Evolutionary conservation across 192 early-diverging fungal species (phyloP).

Genomic region (Entomortierella parvispora): DNA sequence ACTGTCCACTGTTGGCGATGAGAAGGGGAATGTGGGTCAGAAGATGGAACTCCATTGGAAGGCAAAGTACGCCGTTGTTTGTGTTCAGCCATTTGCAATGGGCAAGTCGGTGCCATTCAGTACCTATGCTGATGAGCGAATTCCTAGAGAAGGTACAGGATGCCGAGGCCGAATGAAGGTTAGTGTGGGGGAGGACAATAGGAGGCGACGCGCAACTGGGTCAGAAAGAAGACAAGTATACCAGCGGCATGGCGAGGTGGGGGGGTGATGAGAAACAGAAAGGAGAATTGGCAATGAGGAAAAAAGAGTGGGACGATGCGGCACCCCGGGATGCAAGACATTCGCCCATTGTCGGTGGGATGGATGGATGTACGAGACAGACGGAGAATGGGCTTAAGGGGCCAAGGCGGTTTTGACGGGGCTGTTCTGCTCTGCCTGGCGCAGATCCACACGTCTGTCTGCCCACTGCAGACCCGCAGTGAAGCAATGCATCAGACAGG

Average conservation of each 20-base stretch:
- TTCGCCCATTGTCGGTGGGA: no score
- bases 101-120: no score
- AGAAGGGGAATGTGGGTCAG: not conserved
- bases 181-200: not conserved
- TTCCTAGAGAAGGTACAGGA: slow-evolving; percentile 48
- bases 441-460: no score
- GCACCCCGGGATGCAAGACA: not conserved
- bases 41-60: not conserved
- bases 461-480: no score
- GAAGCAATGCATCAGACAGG: no score
- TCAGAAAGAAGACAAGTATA: not conserved
- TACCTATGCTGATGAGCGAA: slow-evolving; percentile 68
- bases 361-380: no score
- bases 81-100: no score
- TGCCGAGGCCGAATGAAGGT: not conserved
- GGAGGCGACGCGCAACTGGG: not conserved
- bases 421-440: no score
- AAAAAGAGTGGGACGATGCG: not conserved
- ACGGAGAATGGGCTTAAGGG: no score
- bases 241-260: not conserved
- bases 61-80: no score
- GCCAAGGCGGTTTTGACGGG: no score
- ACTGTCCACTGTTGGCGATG: slow-evolving; percentile 55
- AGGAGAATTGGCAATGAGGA: not conserved
- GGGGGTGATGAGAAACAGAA: not conserved